Base-by-base conservation (phyloP, 805 yeast species). In the Starmerella potacharoeniae region DNA sequence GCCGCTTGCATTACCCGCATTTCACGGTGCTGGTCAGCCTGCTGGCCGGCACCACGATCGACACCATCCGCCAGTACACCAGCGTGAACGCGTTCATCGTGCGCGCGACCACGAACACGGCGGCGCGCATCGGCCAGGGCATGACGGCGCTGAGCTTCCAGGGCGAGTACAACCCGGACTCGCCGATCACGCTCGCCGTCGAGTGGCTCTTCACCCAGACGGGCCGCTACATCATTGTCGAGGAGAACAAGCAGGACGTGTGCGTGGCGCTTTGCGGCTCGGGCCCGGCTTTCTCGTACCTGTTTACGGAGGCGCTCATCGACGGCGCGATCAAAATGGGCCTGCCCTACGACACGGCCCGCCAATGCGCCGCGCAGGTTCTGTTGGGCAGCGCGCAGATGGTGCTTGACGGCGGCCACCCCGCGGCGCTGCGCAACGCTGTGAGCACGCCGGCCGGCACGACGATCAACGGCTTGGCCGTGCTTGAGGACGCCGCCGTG, bases 361-460 rank as follows among this genome's bases (percentile, higher is more conserved):
- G 77, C 66, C 82, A 83, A 60, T 83, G 95, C 63, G 97, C 97
- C 10, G 86, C 95, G 33, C 91, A 89, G 71, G 96, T 91, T 17
- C 76, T 89, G 80, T 90, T 84, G 68, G 98, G 98, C 29, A 86
- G 97, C 13, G 91, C 93, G 14, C 82, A 81, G 70, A 86, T 93
- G 96, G 90, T 84, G 0, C 78, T 83, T 59, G 79, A 80, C 61
- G 82, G 89, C 10, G 89, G 87, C 3, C 96, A 91, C 66, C 98
- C 98, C 10, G 91, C 93, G 17, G 87, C 79, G 11, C 77, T 93
- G 68, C 86, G 86, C 67, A 82, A 85, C 67, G 83, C 82, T 63
- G 93, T 93, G 8, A 89, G 96, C 67, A 93, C 98, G 0, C 98
- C 98, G 29, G 98, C 93, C 34, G 98, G 98, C 36, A 90, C 97